Percentiles rank a stretch among this genome's conserved stretches.
These are phyloP conservation scores for Hypocrella siamensis DNA, from an alignment of 2,329 filamentous ascomycete species.

Conservation along the genomic window DNA sequence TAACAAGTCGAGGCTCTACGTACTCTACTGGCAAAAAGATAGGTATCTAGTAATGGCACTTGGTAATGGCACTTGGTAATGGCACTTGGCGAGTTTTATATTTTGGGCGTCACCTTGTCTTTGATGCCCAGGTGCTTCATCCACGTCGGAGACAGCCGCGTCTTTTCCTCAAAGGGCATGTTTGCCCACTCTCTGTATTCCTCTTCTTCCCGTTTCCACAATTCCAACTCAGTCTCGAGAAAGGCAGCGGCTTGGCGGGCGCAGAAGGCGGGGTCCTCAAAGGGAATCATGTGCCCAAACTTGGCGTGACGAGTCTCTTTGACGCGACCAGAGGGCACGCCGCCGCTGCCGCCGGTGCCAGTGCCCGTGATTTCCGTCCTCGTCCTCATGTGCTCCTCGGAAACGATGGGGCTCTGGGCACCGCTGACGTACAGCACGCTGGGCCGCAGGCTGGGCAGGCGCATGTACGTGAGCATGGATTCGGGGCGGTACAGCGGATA, in stretches of 20 bases:
- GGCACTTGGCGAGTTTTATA: too few species aligned
- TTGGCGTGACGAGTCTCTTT: constrained; percentile 46
- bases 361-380: constrained; percentile 50
- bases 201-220: constrained; percentile 41
- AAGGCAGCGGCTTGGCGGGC: constrained; percentile 45
- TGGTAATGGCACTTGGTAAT: too few species aligned
- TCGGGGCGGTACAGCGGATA: constrained; percentile 56
- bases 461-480: constrained; percentile 34
- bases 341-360: constrained; percentile 52
- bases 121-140: constrained; percentile 30
- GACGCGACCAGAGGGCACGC: constrained; percentile 49
- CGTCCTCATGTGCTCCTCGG: constrained; percentile 29
- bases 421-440: constrained; percentile 58
- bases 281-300: constrained; percentile 66
- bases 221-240: constrained; percentile 37
- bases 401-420: constrained; percentile 38
- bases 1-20: too few species aligned
- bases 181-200: constrained; percentile 40
- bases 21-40: too few species aligned
- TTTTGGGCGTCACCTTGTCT: constrained; percentile 10
- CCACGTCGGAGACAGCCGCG: constrained; percentile 33
- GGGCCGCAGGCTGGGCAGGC: constrained; percentile 46
- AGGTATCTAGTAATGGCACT: too few species aligned
- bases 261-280: constrained; percentile 57
- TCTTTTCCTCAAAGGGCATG: constrained; percentile 35